These are phyloP conservation scores for Conticribra guillardii DNA, from an alignment of 108 stramenopile genomes.

Conservation along the genomic window DNA sequence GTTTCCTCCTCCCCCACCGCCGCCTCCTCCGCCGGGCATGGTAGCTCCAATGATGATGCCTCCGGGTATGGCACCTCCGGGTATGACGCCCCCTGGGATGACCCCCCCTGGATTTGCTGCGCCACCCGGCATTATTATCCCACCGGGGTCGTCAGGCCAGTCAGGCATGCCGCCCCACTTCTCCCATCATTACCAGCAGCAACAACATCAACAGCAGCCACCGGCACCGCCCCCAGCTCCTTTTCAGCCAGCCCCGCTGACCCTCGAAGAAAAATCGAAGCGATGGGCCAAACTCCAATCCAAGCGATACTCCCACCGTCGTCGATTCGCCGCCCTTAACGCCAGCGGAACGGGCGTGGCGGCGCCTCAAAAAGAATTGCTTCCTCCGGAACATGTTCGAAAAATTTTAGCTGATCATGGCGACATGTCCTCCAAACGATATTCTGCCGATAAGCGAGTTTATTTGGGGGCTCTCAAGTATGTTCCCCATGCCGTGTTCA, in stretches of 20 bases:
- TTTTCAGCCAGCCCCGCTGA: conserved; percentile 15
- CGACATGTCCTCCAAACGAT: conserved; percentile 98
- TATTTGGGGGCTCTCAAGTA: conserved; percentile 99
- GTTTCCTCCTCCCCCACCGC: conserved; percentile 13
- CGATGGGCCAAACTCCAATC: conserved; percentile 87
- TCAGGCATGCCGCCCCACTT: conserved; percentile 39
- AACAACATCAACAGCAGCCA: conserved; percentile 23
- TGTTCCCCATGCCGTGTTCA: conserved; percentile 98
- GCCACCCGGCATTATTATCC: conserved; percentile 51
- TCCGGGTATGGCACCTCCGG: conserved; percentile 52
- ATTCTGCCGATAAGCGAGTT: conserved; percentile 94
- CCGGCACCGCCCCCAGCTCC: conserved; percentile 31
- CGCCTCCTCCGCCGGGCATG: conserved; percentile 24
- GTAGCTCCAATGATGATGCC: conserved; percentile 41
- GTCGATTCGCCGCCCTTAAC: conserved; percentile 55
- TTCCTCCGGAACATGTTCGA: conserved; percentile 95
- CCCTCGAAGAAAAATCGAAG: conserved; percentile 81
- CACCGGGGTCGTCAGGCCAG: no score
- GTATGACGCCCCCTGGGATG: conserved; percentile 17
- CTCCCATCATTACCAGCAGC: conserved; percentile 23
- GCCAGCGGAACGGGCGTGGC: conserved; percentile 37
- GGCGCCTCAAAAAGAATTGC: conserved; percentile 88
- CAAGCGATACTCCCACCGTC: conserved; percentile 80
- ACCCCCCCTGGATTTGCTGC: conserved; percentile 1
- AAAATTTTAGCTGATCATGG: conserved; percentile 99